These are phyloP conservation scores for Sisymbrium altissimum DNA, from an alignment of 345 rosid genomes.

Conservation along the genomic window DNA sequence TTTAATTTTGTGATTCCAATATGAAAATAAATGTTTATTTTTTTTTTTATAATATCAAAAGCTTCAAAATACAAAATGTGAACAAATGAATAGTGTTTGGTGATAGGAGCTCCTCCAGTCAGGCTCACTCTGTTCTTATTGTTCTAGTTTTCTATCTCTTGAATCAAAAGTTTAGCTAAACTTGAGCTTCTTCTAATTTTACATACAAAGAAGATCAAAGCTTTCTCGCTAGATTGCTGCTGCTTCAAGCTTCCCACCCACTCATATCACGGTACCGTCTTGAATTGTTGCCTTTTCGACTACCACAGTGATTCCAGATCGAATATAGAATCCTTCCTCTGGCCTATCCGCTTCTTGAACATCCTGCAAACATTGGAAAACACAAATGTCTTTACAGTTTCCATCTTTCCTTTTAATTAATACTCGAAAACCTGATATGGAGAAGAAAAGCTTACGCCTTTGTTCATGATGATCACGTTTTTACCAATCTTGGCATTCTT, in stretches of 20 bases:
- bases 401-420: neutral
- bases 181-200: neutral
- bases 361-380: slow-evolving; percentile 36
- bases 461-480: slow-evolving; percentile 67
- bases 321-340: slow-evolving; percentile 74
- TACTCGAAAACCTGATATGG: neutral
- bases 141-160: neutral
- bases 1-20: neutral
- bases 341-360: slow-evolving; percentile 81
- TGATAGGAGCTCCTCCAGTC: no score
- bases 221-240: neutral
- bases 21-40: neutral
- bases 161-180: neutral
- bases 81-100: no score
- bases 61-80: neutral
- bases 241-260: slow-evolving; percentile 3
- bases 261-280: slow-evolving; percentile 66
- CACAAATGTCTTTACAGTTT: neutral
- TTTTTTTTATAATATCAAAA: neutral
- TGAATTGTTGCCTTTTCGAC: slow-evolving; percentile 52
- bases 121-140: slow-evolving; percentile 1
- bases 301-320: slow-evolving; percentile 77
- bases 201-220: slow-evolving; percentile 5
- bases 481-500: slow-evolving; percentile 76
- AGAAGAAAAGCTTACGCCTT: slow-evolving; percentile 52